Conservation (phyloP, 2,329 filamentous ascomycete species). For the Trichoderma citrinoviride region DNA sequence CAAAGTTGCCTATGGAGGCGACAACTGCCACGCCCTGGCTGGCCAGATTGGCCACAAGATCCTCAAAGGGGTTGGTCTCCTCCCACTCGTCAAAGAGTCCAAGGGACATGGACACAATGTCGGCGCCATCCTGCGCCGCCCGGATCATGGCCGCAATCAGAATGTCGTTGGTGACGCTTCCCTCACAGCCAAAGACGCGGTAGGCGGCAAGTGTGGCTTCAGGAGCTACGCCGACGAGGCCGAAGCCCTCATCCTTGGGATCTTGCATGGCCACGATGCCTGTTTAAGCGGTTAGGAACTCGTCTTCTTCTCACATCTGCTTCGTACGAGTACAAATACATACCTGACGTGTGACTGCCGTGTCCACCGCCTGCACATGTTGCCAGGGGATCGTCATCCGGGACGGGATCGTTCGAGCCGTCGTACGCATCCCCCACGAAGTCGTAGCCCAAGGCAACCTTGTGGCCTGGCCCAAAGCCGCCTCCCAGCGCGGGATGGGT, state of each 20-base stretch:
- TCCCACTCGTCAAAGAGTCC: slow-evolving; percentile 26
- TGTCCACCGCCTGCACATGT: slow-evolving; percentile 24
- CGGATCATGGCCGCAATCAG: slow-evolving; percentile 53
- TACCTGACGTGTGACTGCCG: slow-evolving; percentile 26
- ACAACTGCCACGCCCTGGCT: slow-evolving; percentile 5
- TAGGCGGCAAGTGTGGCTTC: slow-evolving; percentile 52
- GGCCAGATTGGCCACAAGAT: slow-evolving; percentile 43
- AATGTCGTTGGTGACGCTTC: slow-evolving; percentile 47
- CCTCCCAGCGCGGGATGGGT: slow-evolving; percentile 58
- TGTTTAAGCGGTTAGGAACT: neutral
- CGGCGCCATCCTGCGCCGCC: slow-evolving; percentile 50
- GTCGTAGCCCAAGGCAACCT: slow-evolving; percentile 28
- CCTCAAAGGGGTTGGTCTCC: slow-evolving; percentile 42
- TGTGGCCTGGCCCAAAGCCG: slow-evolving; percentile 54
- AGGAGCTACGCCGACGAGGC: slow-evolving; percentile 51
- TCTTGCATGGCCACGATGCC: slow-evolving; percentile 36
- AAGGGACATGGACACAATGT: slow-evolving; percentile 31
- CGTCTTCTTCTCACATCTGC: neutral
- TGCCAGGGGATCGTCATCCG: slow-evolving; percentile 26
- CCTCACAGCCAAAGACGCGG: slow-evolving; percentile 51
- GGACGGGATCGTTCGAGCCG: slow-evolving; percentile 23
- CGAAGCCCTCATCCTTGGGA: slow-evolving; percentile 34
- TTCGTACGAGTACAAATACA: neutral
- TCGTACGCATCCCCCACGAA: slow-evolving; percentile 29
- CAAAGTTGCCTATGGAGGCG: slow-evolving; percentile 31